A percentile compares a stretch with the other conserved stretches of the same genome.
Conservation (phyloP, 2,329 filamentous ascomycete species). For the Sporothrix pallida region DNA sequence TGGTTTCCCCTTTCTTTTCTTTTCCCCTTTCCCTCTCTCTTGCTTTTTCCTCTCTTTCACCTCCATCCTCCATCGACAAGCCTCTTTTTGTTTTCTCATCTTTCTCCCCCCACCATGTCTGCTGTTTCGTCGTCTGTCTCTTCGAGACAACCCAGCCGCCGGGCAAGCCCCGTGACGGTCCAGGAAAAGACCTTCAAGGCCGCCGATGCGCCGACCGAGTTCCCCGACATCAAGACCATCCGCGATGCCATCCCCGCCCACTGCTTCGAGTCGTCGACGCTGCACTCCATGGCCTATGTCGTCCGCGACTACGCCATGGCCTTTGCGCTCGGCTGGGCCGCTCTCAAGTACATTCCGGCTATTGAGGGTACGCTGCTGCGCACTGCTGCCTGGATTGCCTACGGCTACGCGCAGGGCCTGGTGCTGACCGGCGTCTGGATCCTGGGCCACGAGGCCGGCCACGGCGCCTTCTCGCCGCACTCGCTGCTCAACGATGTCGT, state of each 20-base stretch:
- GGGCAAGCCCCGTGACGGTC: not conserved
- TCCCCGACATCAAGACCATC: constrained; percentile 84
- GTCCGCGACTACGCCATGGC: constrained; percentile 77
- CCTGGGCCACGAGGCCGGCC: constrained; percentile 95
- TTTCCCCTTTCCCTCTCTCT: not conserved
- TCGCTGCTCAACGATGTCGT: constrained; percentile 90
- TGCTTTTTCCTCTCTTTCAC: not conserved
- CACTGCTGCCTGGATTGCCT: constrained; percentile 65
- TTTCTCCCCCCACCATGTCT: constrained; percentile 16
- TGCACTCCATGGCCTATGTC: constrained; percentile 80
- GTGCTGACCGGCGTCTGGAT: constrained; percentile 96
- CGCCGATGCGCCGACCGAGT: constrained; percentile 36
- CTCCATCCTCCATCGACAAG: not conserved
- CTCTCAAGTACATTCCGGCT: constrained; percentile 87
- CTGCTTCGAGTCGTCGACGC: constrained; percentile 87
- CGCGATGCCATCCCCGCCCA: constrained; percentile 95
- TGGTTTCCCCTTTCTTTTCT: not conserved
- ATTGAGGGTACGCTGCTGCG: constrained; percentile 74
- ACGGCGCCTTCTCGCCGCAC: constrained; percentile 92
- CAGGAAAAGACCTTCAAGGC: constrained; percentile 6
- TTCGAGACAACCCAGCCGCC: constrained; percentile 30
- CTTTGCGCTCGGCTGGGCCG: constrained; percentile 79
- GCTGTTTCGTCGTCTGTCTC: constrained; percentile 28
- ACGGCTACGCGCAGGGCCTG: constrained; percentile 85
- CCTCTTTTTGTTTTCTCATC: not conserved